Evolutionary conservation across 768 basidiomycete species (phyloP).

Genomic region (Amanita inopinata): DNA sequence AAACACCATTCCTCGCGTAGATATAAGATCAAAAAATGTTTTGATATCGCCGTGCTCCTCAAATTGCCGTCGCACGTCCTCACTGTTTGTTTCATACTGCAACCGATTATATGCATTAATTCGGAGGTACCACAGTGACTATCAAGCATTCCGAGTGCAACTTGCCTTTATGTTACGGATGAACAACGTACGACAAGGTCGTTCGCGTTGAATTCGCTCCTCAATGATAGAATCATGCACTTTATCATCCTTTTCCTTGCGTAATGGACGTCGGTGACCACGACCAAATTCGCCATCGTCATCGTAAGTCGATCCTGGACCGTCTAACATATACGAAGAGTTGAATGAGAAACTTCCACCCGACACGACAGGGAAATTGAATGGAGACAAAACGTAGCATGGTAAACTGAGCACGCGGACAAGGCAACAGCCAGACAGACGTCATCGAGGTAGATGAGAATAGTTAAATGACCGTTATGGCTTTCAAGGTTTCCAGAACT

Average conservation of each 20-base stretch:
- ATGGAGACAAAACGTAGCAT: conserved; percentile 40
- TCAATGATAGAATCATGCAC: conserved; percentile 88
- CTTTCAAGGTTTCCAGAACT: conserved; percentile 18
- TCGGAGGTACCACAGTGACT: not conserved
- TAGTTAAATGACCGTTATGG: conserved; percentile 3
- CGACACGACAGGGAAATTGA: conserved; percentile 28
- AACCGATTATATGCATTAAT: conserved; percentile 7
- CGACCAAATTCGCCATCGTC: conserved; percentile 38
- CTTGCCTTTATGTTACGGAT: conserved; percentile 98
- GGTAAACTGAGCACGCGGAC: conserved; percentile 27
- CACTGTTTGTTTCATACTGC: conserved; percentile 85
- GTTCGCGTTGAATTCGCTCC: conserved; percentile 87
- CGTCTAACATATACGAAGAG: conserved; percentile 52
- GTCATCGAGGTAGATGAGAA: not conserved
- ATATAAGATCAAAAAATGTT: conserved; percentile 93
- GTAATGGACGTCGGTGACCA: conserved; percentile 38
- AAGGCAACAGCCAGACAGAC: conserved; percentile 15
- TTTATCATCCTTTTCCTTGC: conserved; percentile 81
- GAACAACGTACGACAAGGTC: conserved; percentile 92
- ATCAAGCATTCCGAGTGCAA: conserved; percentile 17
- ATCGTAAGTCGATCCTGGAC: conserved; percentile 44
- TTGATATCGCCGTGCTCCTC: conserved; percentile 94
- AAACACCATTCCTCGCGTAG: conserved; percentile 96
- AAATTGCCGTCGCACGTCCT: conserved; percentile 76
- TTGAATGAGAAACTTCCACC: conserved; percentile 37